Percentiles rank a stretch among this genome's conserved stretches.
Conservation (phyloP, 1,284 basidiomycete species). For the Sanguinoderma infundibulare region DNA sequence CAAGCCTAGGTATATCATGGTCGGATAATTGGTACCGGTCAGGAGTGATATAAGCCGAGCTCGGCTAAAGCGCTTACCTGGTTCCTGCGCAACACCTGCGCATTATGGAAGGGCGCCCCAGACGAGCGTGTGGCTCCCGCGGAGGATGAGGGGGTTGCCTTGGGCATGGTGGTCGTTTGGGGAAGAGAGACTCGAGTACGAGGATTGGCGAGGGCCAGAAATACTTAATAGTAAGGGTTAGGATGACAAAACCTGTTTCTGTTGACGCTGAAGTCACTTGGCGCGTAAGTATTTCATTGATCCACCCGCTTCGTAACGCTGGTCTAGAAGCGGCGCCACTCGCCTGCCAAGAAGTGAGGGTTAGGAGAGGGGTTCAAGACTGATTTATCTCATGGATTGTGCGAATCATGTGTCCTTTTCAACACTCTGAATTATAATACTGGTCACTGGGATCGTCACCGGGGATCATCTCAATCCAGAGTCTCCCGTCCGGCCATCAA, state of each 20-base stretch:
- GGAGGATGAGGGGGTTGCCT: slow-evolving; percentile 15
- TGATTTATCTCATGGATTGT: no score
- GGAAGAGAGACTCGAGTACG: neutral
- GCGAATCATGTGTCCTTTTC: no score
- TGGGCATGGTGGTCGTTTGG: slow-evolving; percentile 24
- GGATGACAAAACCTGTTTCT: slow-evolving; percentile 15
- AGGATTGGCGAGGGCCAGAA: neutral
- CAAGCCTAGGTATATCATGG: slow-evolving; percentile 32
- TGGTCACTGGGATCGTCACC: no score
- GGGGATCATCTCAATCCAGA: no score
- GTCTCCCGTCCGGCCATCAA: no score
- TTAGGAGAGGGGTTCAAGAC: no score
- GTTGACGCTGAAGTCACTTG: neutral
- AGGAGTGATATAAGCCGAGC: neutral
- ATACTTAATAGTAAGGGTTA: neutral
- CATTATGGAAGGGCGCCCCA: slow-evolving; percentile 18
- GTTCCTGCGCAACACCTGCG: slow-evolving; percentile 28
- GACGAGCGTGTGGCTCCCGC: slow-evolving; percentile 4
- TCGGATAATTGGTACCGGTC: neutral
- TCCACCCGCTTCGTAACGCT: slow-evolving; percentile 2
- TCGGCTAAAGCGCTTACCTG: slow-evolving; percentile 17
- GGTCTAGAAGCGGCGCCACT: neutral
- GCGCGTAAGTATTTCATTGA: slow-evolving; percentile 6
- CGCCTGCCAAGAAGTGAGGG: no score
- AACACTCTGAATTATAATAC: no score